Conservation (phyloP, 495 filamentous ascomycete genomes). For the Penicillium robsamsonii region DNA sequence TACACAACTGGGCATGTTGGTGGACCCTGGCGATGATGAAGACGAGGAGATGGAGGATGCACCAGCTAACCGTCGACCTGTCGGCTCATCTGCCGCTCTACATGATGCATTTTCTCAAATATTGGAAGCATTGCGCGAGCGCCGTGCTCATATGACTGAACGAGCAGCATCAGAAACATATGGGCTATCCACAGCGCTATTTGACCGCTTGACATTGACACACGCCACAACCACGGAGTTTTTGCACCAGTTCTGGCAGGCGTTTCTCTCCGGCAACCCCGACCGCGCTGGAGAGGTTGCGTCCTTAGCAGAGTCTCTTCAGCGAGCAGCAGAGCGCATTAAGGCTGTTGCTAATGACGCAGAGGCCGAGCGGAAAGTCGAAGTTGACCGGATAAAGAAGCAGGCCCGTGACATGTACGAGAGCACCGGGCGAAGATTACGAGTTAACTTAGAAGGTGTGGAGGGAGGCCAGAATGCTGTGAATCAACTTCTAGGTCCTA, state of each 20-base stretch:
- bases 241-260: slow-evolving; percentile 90
- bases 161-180: slow-evolving; percentile 45
- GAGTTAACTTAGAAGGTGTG: slow-evolving; percentile 60
- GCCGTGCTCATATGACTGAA: slow-evolving; percentile 34
- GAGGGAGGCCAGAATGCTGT: slow-evolving; percentile 76
- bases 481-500: slow-evolving; percentile 68
- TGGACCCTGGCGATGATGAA: slow-evolving; percentile 61
- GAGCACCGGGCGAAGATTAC: slow-evolving; percentile 66
- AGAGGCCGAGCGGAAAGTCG: slow-evolving; percentile 63
- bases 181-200: slow-evolving; percentile 62
- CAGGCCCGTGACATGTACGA: slow-evolving; percentile 66
- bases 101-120: slow-evolving; percentile 43
- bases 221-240: slow-evolving; percentile 94
- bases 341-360: slow-evolving; percentile 76
- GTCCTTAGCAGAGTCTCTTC: slow-evolving; percentile 73
- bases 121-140: slow-evolving; percentile 46
- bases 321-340: slow-evolving; percentile 73
- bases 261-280: slow-evolving; percentile 80
- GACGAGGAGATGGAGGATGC: slow-evolving; percentile 52
- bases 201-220: slow-evolving; percentile 74
- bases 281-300: slow-evolving; percentile 72
- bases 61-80: slow-evolving; percentile 30
- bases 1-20: slow-evolving; percentile 37
- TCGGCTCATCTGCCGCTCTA: slow-evolving; percentile 38
- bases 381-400: slow-evolving; percentile 58